Evolutionary conservation across 495 filamentous ascomycete species (phyloP), one percentile per base, ranked within the genome.

Genomic region (Cercophora newfieldiana): DNA sequence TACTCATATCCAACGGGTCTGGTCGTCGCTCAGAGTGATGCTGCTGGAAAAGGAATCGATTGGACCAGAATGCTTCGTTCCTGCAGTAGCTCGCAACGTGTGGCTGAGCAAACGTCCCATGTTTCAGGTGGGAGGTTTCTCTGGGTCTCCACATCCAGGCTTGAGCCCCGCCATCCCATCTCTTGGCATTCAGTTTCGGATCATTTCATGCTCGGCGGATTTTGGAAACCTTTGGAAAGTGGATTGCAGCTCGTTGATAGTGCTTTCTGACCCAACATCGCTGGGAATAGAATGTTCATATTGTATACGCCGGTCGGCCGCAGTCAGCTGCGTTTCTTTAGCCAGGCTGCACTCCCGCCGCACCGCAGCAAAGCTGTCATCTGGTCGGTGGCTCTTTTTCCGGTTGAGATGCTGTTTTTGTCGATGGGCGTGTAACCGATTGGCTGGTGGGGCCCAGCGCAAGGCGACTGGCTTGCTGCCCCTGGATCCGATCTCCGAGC

Each of bases 361-460:
- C 60, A 25, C 30, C 19, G 21, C 7, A 63, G 60, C 60, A 63
- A 16, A 19, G 55, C 63, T 30, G 63, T 49, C 53, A 48, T 28
- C 22, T 54, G 22, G n/a, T 22, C 51, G 49, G 37, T 64, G 24
- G 4, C 19, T 57, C 19, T 44, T 30, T 28, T 56, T 29, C 33
- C 10, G 33, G 19, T 7, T 22, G 14, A 19, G 25, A 31, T 48
- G 18, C 55, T 58, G 29, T 51, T 60, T 71, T 55, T 19, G 59
- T 44, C 19, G 59, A 55, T 25, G 47, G 67, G 44, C 37, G 33
- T 51, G 63, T 54, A 71, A 73, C 66, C 67, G 72, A 75, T 75
- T 75, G 61, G 61, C 14, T 50, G 37, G 49, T 29, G 19, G 30
- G 67, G 69, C 61, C 63, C 55, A 57, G 50, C 21, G 57, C 7